Evolutionary conservation across 345 rosid genomes (phyloP).

Genomic region (Syzygium grande): DNA sequence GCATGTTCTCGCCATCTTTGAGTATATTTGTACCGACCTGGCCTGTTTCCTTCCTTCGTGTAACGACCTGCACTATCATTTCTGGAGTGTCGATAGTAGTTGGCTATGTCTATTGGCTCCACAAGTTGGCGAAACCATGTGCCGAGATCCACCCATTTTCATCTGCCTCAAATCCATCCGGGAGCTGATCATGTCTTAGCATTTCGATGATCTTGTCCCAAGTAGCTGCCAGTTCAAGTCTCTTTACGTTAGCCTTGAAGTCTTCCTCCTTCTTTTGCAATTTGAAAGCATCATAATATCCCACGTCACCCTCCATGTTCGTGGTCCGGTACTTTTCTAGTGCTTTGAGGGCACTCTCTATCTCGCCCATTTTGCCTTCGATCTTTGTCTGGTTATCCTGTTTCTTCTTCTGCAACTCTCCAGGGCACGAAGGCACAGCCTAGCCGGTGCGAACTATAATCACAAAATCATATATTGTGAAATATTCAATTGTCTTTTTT

Average conservation of each 20-base stretch:
- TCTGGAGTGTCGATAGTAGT: constrained; percentile 63
- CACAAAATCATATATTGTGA: background rate
- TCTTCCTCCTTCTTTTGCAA: constrained; percentile 20
- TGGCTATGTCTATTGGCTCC: constrained; percentile 76
- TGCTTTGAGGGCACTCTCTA: constrained; percentile 1
- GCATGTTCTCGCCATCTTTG: constrained; percentile 61
- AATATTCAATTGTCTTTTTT: too few species aligned
- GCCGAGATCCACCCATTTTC: constrained; percentile 33
- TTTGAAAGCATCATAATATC: constrained; percentile 67
- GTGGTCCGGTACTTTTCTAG: constrained; percentile 23
- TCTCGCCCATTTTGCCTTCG: constrained; percentile 5
- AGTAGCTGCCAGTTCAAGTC: constrained; percentile 61
- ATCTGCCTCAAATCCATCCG: constrained; percentile 43
- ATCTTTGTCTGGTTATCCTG: constrained; percentile 13
- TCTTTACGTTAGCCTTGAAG: constrained; percentile 58
- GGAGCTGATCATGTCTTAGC: constrained; percentile 53
- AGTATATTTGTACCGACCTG: constrained; percentile 48
- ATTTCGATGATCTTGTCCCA: constrained; percentile 62
- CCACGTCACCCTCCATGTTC: constrained; percentile 19
- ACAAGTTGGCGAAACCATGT: constrained; percentile 41
- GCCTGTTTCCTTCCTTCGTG: constrained; percentile 46
- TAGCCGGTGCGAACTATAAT: background rate
- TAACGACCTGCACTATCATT: constrained; percentile 80
- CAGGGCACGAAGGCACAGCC: constrained; percentile 42
- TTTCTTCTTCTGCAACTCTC: constrained; percentile 48